These are phyloP conservation scores for Musa troglodytarum DNA, from an alignment of 176 grass and related monocot species.

Conservation along the genomic window DNA sequence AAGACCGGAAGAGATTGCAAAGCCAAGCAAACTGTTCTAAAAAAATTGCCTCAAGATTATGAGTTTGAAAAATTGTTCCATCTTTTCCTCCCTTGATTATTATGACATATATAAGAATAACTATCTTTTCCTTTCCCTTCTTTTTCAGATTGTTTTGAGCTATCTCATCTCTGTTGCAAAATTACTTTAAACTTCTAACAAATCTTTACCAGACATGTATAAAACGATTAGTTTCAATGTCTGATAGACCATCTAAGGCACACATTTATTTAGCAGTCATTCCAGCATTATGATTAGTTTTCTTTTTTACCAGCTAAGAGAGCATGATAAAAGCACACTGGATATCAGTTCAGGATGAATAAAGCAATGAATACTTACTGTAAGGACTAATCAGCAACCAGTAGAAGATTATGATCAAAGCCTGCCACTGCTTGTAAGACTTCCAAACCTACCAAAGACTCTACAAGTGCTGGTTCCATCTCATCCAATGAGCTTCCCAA, in stretches of 20 bases:
- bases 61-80: too few relatives aligned
- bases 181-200: neutral
- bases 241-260: neutral
- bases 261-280: neutral
- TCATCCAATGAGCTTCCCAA: constrained; percentile 79
- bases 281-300: neutral
- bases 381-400: constrained; percentile 41
- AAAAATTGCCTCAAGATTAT: neutral
- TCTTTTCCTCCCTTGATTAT: neutral
- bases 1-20: neutral
- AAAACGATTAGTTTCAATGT: neutral
- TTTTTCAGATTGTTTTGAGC: neutral
- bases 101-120: neutral
- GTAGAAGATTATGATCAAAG: constrained; percentile 75
- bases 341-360: neutral
- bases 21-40: neutral
- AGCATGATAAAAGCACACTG: neutral
- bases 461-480: constrained; percentile 47
- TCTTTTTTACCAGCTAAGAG: neutral
- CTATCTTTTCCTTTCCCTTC: neutral
- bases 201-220: neutral
- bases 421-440: constrained; percentile 56
- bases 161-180: neutral
- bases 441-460: constrained; percentile 48
- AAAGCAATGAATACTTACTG: neutral